Conservation (phyloP, 192 early-diverging fungal species). For the Backusella tarrabulga region DNA sequence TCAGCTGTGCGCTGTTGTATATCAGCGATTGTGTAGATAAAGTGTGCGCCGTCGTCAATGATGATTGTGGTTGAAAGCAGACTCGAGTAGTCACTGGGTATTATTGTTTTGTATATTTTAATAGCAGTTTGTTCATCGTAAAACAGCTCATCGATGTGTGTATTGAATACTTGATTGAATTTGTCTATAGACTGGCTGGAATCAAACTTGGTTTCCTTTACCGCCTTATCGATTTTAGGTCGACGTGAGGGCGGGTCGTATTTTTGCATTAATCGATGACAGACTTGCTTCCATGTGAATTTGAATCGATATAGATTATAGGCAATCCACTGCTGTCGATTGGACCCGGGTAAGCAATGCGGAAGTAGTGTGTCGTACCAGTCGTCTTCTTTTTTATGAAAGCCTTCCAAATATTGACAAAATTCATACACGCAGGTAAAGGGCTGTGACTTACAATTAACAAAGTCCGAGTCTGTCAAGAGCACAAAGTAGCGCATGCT, state of each 20-base stretch:
- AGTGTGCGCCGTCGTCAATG: not conserved
- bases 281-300: not conserved
- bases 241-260: too few species aligned
- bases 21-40: not conserved
- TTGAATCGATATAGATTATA: not conserved
- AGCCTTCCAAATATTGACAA: conserved; percentile 5
- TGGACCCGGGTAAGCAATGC: not conserved
- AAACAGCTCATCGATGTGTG: not conserved
- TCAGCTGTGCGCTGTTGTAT: not conserved
- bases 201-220: not conserved
- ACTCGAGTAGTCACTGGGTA: not conserved
- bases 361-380: not conserved
- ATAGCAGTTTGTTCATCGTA: not conserved
- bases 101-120: not conserved
- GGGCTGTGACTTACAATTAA: not conserved
- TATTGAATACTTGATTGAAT: not conserved
- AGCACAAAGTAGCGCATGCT: not conserved
- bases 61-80: not conserved
- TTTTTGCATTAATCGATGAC: not conserved
- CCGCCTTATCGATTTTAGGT: not conserved
- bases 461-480: not conserved
- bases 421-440: conserved; percentile 10
- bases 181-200: not conserved
- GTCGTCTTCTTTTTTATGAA: not conserved
- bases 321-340: not conserved